Base-by-base conservation (phyloP, 768 basidiomycete species). In the Inosperma sp. region DNA sequence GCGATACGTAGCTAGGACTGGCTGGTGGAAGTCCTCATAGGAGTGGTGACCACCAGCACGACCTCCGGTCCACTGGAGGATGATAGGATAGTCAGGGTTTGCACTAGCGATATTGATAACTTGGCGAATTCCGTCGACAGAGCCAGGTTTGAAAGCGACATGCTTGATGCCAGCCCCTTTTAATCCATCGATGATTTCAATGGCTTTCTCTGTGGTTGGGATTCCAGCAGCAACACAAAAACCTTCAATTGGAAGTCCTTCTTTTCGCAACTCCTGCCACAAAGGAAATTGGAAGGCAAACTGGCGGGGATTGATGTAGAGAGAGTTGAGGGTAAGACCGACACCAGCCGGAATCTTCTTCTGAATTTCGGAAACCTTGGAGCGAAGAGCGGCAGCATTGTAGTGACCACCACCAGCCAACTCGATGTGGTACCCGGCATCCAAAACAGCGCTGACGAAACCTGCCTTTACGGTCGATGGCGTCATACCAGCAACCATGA, bases 401-500 rank as follows among this genome's bases (percentile, higher is more conserved):
- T 97, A 99, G 72, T 99, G 96, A 12, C 93, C 96, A 46, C 96
- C 96, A 54, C 96, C 96, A 47, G 96, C 96, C 55, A 99, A 80
- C 69, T 99, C 96, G 61, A 97, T 78, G 66, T 99, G 96, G 67
- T 86, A 98, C 1, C 95, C 95, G 22, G 96, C 94, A 55, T 86
- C 80, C 58, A 96, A 83, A 39, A 95, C 80, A 7, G 96, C 94
- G 52, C 86, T 84, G 61, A 97, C 94, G 67, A 98, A 95, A 14
- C 93, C 93, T 26, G 86, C 86, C 65, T 94, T 86, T 57, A 99
- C 96, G 26, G 96, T 99, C 1, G 87, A 87, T 0, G 96, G 96
- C 0, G 96, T 99, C 96, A 99, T 98, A 52, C 96, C 96, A 42
- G 94, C 95, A 31, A 99, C 93, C 96, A 98, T 98, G 69, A 99